These are phyloP conservation scores for Saccharomycodes ludwigii DNA, from an alignment of 805 yeast genomes.

Conservation along the genomic window DNA sequence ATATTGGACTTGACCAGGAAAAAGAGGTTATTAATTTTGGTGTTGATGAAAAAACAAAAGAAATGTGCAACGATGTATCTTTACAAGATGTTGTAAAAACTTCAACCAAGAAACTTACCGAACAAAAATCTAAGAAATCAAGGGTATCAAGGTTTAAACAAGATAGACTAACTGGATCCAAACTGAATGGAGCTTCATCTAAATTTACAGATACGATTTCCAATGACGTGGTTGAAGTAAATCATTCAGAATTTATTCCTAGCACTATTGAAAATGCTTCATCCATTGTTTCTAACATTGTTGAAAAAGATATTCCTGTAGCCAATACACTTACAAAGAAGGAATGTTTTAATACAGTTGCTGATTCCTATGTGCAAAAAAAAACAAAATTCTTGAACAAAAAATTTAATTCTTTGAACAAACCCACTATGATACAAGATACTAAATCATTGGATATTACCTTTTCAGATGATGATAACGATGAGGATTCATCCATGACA, in stretches of 20 bases:
- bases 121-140: conserved; percentile 6
- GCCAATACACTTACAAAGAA: background rate
- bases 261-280: conserved; percentile 3
- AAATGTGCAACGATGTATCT: background rate
- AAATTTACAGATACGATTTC: background rate
- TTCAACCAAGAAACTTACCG: background rate
- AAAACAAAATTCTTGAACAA: conserved; percentile 1
- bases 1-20: conserved; percentile 3
- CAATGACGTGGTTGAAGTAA: background rate
- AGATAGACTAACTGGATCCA: conserved; percentile 10
- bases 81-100: conserved; percentile 1
- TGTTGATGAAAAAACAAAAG: background rate
- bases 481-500: conserved; percentile 1
- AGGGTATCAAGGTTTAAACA: conserved; percentile 21
- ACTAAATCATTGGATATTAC: conserved; percentile 2
- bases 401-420: conserved; percentile 4
- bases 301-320: conserved; percentile 4
- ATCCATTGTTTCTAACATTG: conserved; percentile 3
- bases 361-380: conserved; percentile 1
- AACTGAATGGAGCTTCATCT: conserved; percentile 3
- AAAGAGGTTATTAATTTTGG: background rate
- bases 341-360: conserved; percentile 2
- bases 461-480: conserved; percentile 2
- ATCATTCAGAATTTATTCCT: too few species aligned
- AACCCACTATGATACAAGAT: too few species aligned